Conservation (phyloP, 2,329 filamentous ascomycete species). For the Fusarium xyrophilum region DNA sequence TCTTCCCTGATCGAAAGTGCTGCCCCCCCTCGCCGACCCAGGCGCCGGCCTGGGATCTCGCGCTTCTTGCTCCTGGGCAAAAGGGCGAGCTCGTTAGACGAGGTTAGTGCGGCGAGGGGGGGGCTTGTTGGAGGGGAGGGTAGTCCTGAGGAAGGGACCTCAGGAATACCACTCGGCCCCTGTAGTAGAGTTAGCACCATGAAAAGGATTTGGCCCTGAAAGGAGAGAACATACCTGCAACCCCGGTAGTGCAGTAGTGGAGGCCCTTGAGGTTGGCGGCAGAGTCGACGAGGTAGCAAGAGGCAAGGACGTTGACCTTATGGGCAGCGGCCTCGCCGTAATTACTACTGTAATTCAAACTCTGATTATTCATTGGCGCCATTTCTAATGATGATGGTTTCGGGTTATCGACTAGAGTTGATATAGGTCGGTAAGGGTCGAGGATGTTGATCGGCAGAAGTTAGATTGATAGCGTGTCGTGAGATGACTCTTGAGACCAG, state of each 20-base stretch:
- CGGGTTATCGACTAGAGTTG: conserved; percentile 35
- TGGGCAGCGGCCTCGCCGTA: conserved; percentile 72
- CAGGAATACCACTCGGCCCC: conserved; percentile 94
- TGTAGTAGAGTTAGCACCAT: conserved; percentile 44
- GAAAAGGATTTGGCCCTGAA: background rate
- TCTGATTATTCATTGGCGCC: conserved; percentile 75
- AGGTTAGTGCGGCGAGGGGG: conserved; percentile 79
- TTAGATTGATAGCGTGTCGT: conserved; percentile 8
- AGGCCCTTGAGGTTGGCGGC: conserved; percentile 78
- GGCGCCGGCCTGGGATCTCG: conserved; percentile 51
- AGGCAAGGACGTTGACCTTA: conserved; percentile 81
- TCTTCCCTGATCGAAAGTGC: conserved; percentile 96
- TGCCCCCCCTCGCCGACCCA: conserved; percentile 82
- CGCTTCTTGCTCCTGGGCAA: conserved; percentile 62
- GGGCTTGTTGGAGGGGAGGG: conserved; percentile 87
- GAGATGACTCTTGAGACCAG: conserved; percentile 4
- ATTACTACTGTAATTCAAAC: conserved; percentile 76
- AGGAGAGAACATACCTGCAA: conserved; percentile 66
- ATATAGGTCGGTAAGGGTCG: conserved; percentile 6
- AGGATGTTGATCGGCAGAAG: conserved; percentile 21
- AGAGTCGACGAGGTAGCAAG: conserved; percentile 85
- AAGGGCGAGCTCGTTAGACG: conserved; percentile 71
- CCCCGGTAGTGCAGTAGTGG: conserved; percentile 95
- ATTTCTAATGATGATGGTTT: conserved; percentile 50
- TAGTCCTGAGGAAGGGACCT: conserved; percentile 84